These are phyloP conservation scores for Avena eriantha DNA, from an alignment of 176 grass and related monocot genomes.

Conservation along the genomic window DNA sequence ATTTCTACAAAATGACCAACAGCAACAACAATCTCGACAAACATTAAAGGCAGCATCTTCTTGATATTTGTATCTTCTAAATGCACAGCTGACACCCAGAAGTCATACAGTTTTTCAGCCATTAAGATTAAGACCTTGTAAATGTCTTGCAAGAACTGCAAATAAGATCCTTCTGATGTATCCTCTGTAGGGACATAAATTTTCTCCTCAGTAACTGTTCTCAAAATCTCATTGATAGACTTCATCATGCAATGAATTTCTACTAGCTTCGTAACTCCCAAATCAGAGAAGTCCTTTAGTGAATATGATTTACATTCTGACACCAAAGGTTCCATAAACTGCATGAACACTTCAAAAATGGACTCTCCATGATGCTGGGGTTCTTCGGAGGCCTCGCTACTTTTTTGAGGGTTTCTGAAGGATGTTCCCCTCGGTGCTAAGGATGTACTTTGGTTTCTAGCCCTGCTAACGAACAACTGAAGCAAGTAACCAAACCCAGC, in stretches of 20 bases:
- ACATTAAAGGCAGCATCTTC: slow-evolving; percentile 77
- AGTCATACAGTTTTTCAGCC: slow-evolving; percentile 66
- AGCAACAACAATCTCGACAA: slow-evolving; percentile 73
- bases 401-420: slow-evolving; percentile 40
- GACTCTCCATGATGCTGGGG: slow-evolving; percentile 60
- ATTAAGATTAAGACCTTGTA: slow-evolving; percentile 70
- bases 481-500: slow-evolving; percentile 86
- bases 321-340: slow-evolving; percentile 88
- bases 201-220: slow-evolving; percentile 70
- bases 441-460: slow-evolving; percentile 59
- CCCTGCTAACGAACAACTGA: slow-evolving; percentile 68
- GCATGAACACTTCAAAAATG: slow-evolving; percentile 83
- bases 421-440: slow-evolving; percentile 24
- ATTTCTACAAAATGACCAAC: slow-evolving; percentile 81
- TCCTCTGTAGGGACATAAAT: slow-evolving; percentile 90
- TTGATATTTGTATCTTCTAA: slow-evolving; percentile 64
- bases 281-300: slow-evolving; percentile 55
- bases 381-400: slow-evolving; percentile 62
- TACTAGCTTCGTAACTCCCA: slow-evolving; percentile 66
- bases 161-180: slow-evolving; percentile 70
- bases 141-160: slow-evolving; percentile 85
- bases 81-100: slow-evolving; percentile 73
- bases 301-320: slow-evolving; percentile 69
- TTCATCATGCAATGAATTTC: slow-evolving; percentile 95
- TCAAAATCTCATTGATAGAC: slow-evolving; percentile 77